These are phyloP conservation scores for Helminthosporium solani DNA, from an alignment of 2,329 filamentous ascomycete species.

Conservation along the genomic window DNA sequence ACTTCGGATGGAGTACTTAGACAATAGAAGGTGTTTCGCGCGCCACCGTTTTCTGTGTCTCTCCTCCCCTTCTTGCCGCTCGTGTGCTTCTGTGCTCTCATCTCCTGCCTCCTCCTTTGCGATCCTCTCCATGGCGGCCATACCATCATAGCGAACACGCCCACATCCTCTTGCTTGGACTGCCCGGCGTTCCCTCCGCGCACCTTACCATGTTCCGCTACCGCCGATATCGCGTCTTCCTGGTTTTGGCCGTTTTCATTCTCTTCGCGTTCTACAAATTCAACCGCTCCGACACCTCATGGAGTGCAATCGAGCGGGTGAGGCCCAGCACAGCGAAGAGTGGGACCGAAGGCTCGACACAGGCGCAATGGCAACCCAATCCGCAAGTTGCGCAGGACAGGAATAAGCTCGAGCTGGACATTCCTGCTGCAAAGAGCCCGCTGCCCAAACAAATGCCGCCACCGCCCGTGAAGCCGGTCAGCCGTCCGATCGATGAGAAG, in stretches of 20 bases:
- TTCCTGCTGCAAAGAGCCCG: constrained; percentile 32
- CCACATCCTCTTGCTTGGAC: not conserved
- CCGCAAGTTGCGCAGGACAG: constrained; percentile 35
- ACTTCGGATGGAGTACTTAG: no score
- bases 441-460: constrained; percentile 30
- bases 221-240: constrained; percentile 62
- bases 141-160: constrained; percentile 10
- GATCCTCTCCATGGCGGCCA: constrained; percentile 21
- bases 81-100: not conserved
- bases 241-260: constrained; percentile 57
- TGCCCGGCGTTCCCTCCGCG: constrained; percentile 2
- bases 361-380: constrained; percentile 21
- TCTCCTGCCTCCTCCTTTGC: constrained; percentile 4
- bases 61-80: constrained; percentile 1
- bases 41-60: constrained; percentile 7
- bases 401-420: constrained; percentile 31
- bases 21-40: constrained; percentile 13
- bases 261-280: constrained; percentile 58
- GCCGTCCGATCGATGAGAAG: constrained; percentile 17
- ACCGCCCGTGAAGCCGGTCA: constrained; percentile 27
- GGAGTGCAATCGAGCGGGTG: constrained; percentile 24
- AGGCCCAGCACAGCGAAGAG: constrained; percentile 9
- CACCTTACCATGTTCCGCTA: constrained; percentile 55
- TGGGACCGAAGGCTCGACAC: constrained; percentile 17
- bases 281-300: constrained; percentile 47